These are phyloP conservation scores for Monosporascus cannonballus DNA, from an alignment of 2,329 filamentous ascomycete genomes.

Conservation along the genomic window DNA sequence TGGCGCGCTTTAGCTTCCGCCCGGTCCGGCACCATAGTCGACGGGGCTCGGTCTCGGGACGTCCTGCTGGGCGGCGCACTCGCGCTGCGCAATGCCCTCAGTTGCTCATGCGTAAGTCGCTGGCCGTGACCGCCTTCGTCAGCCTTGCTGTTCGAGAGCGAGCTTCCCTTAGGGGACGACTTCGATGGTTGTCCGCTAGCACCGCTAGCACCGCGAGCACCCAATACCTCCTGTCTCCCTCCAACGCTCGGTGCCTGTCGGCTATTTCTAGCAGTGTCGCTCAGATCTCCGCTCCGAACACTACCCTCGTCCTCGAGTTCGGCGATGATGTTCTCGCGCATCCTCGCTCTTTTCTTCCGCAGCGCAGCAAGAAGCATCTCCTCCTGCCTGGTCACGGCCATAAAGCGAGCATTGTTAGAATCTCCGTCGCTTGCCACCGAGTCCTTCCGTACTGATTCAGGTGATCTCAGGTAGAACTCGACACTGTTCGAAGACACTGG, in stretches of 20 bases:
- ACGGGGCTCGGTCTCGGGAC: slow-evolving; percentile 1
- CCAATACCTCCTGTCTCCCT: background rate
- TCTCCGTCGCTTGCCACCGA: slow-evolving; percentile 17
- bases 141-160: background rate
- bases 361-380: slow-evolving; percentile 53
- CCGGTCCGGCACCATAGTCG: slow-evolving; percentile 6
- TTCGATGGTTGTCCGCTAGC: background rate
- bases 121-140: background rate
- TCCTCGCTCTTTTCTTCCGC: slow-evolving; percentile 49
- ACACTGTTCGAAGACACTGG: slow-evolving; percentile 47
- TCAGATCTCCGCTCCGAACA: background rate
- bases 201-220: background rate
- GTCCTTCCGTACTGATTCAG: slow-evolving; percentile 28
- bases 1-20: slow-evolving; percentile 14
- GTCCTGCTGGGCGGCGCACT: background rate
- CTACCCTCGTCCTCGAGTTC: slow-evolving; percentile 32
- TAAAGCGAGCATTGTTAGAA: slow-evolving; percentile 36
- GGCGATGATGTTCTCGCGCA: slow-evolving; percentile 41
- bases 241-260: background rate
- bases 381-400: slow-evolving; percentile 53
- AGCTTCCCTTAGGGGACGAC: background rate
- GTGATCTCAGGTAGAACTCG: slow-evolving; percentile 40
- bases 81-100: background rate
- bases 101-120: background rate
- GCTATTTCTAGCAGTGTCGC: slow-evolving; percentile 1